Conservation (phyloP, 1,139 yeast species). For the Petasospora rhodanensis region DNA sequence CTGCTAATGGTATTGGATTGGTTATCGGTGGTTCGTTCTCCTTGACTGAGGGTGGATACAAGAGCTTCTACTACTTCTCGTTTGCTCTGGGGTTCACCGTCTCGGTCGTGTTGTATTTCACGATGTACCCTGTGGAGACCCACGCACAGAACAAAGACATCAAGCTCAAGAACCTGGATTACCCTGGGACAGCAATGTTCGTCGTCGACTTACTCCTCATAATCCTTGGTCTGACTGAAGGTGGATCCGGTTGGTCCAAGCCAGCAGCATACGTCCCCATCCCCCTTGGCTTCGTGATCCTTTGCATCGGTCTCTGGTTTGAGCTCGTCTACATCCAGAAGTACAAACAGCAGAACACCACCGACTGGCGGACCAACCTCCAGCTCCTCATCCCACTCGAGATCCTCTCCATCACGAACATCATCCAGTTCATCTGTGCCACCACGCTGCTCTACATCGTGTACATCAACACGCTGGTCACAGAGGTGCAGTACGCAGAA, state of each 20-base stretch:
- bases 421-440: no score
- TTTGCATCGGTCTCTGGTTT: conserved; percentile 10
- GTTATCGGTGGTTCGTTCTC: conserved; percentile 37
- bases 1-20: conserved; percentile 30
- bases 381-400: no score
- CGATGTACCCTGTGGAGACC: conserved; percentile 18
- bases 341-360: conserved; percentile 10
- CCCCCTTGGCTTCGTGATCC: conserved; percentile 16
- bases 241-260: conserved; percentile 30
- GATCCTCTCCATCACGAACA: no score
- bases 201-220: conserved; percentile 29
- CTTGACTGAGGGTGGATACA: conserved; percentile 29
- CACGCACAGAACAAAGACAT: conserved; percentile 12
- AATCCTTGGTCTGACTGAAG: conserved; percentile 33
- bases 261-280: conserved; percentile 30
- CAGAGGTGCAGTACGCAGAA: conserved; percentile 16
- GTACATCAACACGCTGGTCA: no score
- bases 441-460: no score
- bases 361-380: no score
- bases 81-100: conserved; percentile 23
- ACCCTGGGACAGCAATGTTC: conserved; percentile 25
- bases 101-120: conserved; percentile 18
- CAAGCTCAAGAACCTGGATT: conserved; percentile 26
- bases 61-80: conserved; percentile 29
- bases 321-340: conserved; percentile 15